Evolutionary conservation across 345 rosid genomes (phyloP).

Genomic region (Eucalyptus curtisii): DNA sequence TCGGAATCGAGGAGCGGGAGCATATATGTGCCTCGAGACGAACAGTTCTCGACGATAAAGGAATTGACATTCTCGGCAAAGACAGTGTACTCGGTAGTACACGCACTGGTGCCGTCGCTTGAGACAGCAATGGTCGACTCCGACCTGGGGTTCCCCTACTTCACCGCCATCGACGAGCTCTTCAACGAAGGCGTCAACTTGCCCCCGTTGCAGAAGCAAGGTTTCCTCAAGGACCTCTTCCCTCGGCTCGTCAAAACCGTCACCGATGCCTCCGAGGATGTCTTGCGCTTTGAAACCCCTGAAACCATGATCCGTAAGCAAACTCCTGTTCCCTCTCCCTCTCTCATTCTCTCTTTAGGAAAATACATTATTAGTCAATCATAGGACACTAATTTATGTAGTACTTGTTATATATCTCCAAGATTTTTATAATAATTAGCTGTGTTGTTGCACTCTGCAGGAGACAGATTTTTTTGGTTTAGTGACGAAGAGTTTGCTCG

Average conservation of each 20-base stretch:
- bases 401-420: background rate
- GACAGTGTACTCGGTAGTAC: constrained; percentile 40
- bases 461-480: constrained; percentile 63
- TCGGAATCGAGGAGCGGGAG: background rate
- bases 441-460: constrained; percentile 7
- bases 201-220: constrained; percentile 14
- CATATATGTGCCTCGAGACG: constrained; percentile 74
- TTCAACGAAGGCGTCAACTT: constrained; percentile 41
- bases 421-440: background rate
- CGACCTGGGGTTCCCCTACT: constrained; percentile 41
- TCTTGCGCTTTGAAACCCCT: constrained; percentile 51
- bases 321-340: background rate
- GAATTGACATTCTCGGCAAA: constrained; percentile 40
- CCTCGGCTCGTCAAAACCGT: constrained; percentile 42
- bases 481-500: constrained; percentile 75
- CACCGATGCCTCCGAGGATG: constrained; percentile 13
- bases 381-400: background rate
- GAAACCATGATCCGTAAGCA: constrained; percentile 27
- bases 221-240: constrained; percentile 20
- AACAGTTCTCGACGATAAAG: constrained; percentile 48
- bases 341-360: too few species aligned
- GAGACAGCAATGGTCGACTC: constrained; percentile 24
- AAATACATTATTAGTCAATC: background rate
- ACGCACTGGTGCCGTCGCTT: constrained; percentile 41
- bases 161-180: constrained; percentile 49